Conservation (phyloP, 139 green algal genomes). For the Chlamydomonas urium region DNA sequence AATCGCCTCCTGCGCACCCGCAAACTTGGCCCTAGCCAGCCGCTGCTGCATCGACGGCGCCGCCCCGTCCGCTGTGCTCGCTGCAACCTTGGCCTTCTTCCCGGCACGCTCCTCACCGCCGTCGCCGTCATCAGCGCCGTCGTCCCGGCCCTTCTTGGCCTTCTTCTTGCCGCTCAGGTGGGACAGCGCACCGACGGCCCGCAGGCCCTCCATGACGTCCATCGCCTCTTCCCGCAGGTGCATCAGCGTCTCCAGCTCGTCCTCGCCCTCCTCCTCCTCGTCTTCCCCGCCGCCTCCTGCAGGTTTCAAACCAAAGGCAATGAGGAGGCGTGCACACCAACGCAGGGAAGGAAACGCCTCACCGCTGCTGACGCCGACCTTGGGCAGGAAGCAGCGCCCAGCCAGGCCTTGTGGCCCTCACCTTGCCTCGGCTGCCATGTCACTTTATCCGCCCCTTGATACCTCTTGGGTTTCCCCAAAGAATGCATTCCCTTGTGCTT, state of each 20-base stretch:
- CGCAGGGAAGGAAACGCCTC: too few species aligned
- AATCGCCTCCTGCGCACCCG: not conserved
- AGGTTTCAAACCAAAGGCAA: not conserved
- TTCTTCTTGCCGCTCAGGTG: conserved; percentile 6
- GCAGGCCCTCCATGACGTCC: conserved; percentile 37
- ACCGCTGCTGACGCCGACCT: too few species aligned
- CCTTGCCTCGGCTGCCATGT: too few species aligned
- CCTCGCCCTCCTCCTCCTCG: conserved; percentile 12
- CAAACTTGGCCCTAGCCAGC: not conserved
- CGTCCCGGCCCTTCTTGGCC: not conserved
- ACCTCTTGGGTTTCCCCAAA: not conserved
- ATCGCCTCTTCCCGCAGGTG: conserved; percentile 7
- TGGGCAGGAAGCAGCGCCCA: too few species aligned
- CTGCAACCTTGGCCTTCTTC: not conserved
- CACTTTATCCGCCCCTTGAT: too few species aligned
- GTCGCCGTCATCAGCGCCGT: not conserved
- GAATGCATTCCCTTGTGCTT: not conserved
- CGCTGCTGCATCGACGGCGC: not conserved
- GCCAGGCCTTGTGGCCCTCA: too few species aligned
- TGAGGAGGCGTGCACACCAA: not conserved
- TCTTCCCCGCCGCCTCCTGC: conserved; percentile 11
- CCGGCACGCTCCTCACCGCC: not conserved
- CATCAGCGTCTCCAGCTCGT: conserved; percentile 5
- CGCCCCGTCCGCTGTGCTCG: not conserved
- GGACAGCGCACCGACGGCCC: not conserved